A percentile compares a stretch with the other conserved stretches of the same genome.
Evolutionary conservation across 208 protist species (phyloP).

Genomic region (Naegleria gruberi): DNA sequence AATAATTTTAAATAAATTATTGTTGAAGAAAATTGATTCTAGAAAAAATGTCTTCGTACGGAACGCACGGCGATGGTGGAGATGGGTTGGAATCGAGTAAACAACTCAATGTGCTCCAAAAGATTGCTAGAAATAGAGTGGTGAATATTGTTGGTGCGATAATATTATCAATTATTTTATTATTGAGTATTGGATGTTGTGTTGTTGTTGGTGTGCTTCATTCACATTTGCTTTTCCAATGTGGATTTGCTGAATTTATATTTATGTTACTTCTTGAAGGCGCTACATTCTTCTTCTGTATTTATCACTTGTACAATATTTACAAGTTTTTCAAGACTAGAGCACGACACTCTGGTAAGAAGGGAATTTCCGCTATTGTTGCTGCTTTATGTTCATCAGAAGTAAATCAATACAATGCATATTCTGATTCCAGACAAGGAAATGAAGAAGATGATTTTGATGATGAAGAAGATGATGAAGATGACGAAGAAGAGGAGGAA

Average conservation of each 20-base stretch:
- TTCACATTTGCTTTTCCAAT: not conserved
- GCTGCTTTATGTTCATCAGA: not conserved
- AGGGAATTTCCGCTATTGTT: not conserved
- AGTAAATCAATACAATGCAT: not conserved
- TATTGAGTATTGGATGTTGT: not conserved
- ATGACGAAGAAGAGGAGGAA: not conserved
- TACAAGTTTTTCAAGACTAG: conserved; percentile 15
- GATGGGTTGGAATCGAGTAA: not conserved
- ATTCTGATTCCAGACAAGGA: not conserved
- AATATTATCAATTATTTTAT: not conserved
- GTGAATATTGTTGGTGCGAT: not conserved
- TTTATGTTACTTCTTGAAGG: not conserved
- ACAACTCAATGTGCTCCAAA: not conserved
- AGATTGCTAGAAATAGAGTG: not conserved
- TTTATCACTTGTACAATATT: not conserved
- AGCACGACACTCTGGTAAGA: not conserved
- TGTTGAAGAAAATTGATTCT: no score
- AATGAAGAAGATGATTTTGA: not conserved
- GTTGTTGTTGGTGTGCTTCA: not conserved
- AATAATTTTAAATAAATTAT: no score
- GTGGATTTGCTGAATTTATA: conserved; percentile 18
- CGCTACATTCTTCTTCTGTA: not conserved
- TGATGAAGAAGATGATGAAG: not conserved
- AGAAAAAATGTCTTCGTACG: not conserved
- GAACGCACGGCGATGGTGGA: not conserved